Evolutionary conservation across 192 early-diverging fungal genomes (phyloP), one percentile per base, ranked within the genome.

Genomic region (Entomortierella parvispora): DNA sequence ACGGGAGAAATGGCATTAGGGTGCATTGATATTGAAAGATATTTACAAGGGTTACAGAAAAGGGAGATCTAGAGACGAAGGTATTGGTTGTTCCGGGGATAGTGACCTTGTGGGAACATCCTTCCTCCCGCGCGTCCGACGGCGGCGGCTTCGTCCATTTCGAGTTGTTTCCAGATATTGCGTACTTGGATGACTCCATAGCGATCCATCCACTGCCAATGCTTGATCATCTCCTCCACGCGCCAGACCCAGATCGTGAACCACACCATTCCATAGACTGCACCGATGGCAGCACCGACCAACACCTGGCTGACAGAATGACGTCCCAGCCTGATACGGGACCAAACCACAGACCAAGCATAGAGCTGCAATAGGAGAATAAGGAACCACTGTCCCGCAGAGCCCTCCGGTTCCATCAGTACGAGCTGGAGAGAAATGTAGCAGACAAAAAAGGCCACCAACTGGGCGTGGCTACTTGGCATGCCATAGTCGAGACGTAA

Each of bases 391-490:
- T 77, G 74, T 26, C 74, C 74, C 0, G 61, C 29, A 0, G 74
- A 77, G 0, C 74, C 74, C 49, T 77, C 74, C 5, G 74, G 74
- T 20, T 77, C 74, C 74, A 77, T 77, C 7, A 77, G 66, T 6
- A 77, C 66, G n/a, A 77, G 48, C 28, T 77, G 74, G 18, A 77
- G 48, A 1, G 74, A 77, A n/a, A 81, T 72, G 63, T 85, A 92
- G 14, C 72, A 75, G 2, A 85, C 83, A 67, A 90, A 93, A 62
- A 85, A 93, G 9, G 86, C 84, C 43, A 92, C 86, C 58, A 89
- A 84, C 58, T 93, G 90, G 23, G 88, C 70, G 66, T 93, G 92
- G 51, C 84, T 85, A 23, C 84, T 87, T 26, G 92, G 92, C 92
- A 93, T 93, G 6, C 90, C 92, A 65, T 93, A 92, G n/a, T 83